phyloP scores from a whole-genome alignment of 1,139 yeast species.

The Sugiyamaella neomexicana region DNA sequence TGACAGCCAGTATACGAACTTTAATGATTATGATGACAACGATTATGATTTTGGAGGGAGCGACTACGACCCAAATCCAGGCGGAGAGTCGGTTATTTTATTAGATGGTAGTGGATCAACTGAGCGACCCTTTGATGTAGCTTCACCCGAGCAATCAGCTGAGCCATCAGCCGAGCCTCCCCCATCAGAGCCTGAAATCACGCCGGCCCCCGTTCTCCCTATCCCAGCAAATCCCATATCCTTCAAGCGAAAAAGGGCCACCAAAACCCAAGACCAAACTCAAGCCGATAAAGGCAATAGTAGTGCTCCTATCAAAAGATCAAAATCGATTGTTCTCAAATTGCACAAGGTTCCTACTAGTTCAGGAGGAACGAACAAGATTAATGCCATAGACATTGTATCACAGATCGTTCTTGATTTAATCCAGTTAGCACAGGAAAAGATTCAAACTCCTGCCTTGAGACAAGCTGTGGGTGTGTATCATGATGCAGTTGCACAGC shows the following conservation, averaged over 20 bases:
- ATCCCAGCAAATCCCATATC: background rate
- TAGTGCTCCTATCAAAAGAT: conserved; percentile 1
- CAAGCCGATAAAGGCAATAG: conserved; percentile 3
- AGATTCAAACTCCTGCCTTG: conserved; percentile 15
- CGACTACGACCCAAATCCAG: conserved; percentile 2
- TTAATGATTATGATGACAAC: conserved; percentile 2
- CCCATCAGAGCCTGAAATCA: no score
- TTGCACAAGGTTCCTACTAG: conserved; percentile 25
- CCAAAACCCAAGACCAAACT: background rate
- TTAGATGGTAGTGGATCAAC: background rate
- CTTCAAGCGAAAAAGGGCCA: conserved; percentile 2
- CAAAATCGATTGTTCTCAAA: conserved; percentile 16
- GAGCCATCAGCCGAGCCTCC: no score
- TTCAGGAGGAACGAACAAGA: conserved; percentile 27
- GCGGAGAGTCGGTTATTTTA: conserved; percentile 4
- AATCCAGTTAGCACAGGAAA: conserved; percentile 20
- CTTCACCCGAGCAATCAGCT: no score
- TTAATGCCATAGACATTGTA: conserved; percentile 34
- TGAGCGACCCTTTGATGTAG: no score
- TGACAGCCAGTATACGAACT: background rate
- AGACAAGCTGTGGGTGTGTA: conserved; percentile 22
- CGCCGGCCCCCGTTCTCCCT: no score
- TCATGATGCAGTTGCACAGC: conserved; percentile 23
- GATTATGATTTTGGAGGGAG: conserved; percentile 4
- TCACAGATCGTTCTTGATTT: conserved; percentile 26